These are phyloP conservation scores for Nicotiana noctiflora DNA, from an alignment of 257 asterid species.

Conservation along the genomic window DNA sequence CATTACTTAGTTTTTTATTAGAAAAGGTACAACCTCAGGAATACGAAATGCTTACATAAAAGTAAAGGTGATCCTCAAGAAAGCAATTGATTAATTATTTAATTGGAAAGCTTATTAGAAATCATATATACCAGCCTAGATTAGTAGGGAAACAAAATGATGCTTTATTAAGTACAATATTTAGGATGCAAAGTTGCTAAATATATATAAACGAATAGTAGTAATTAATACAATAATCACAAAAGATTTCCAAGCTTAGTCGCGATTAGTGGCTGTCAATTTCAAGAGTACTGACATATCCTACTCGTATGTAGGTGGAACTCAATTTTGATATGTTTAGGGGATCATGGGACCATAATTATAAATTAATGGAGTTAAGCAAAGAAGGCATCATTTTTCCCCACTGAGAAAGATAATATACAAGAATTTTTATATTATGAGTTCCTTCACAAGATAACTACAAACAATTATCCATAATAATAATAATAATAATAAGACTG, in stretches of 20 bases:
- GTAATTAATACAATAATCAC: background rate
- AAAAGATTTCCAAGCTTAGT: background rate
- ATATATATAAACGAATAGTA: background rate
- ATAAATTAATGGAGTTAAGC: background rate
- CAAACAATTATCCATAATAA: no score
- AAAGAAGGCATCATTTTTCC: background rate
- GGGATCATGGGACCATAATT: background rate
- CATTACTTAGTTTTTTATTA: background rate
- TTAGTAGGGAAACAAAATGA: conserved; percentile 7
- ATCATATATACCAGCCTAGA: background rate
- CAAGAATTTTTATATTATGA: no score
- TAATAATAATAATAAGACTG: no score
- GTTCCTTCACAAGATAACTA: no score
- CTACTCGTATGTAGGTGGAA: conserved; percentile 12
- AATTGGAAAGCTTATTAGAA: background rate
- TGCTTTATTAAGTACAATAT: background rate
- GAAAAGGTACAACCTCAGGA: background rate
- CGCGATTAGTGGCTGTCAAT: conserved; percentile 2
- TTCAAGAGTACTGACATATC: conserved; percentile 7
- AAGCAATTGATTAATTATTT: background rate
- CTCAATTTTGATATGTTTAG: conserved; percentile 21
- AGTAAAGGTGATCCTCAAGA: background rate
- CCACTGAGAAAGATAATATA: background rate
- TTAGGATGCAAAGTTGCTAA: background rate
- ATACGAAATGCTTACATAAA: background rate